Conservation (phyloP, 495 filamentous ascomycete species). For the Daldinia loculata region DNA sequence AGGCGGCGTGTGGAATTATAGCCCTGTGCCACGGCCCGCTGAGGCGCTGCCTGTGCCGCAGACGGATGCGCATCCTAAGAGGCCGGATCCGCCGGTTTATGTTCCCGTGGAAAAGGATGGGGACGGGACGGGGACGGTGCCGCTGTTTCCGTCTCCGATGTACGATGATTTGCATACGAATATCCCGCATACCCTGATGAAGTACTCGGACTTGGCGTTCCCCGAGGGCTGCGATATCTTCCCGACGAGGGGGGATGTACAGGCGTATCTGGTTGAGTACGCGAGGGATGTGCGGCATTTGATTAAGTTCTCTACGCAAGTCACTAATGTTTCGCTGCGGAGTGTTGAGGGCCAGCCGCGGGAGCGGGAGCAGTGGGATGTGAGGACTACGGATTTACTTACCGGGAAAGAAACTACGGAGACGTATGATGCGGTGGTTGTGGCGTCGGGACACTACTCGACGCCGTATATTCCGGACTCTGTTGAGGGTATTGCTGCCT, state of each 20-base stretch:
- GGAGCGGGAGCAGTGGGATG: slow-evolving; percentile 55
- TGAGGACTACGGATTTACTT: slow-evolving; percentile 53
- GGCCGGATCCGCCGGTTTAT: slow-evolving; percentile 52
- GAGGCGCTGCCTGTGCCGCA: slow-evolving; percentile 51
- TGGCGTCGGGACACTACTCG: slow-evolving; percentile 84
- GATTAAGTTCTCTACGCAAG: slow-evolving; percentile 55
- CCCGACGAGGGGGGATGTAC: slow-evolving; percentile 71
- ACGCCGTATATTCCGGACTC: slow-evolving; percentile 72
- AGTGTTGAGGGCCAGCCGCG: not conserved
- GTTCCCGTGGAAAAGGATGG: not conserved
- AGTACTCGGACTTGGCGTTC: slow-evolving; percentile 76
- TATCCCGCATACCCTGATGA: slow-evolving; percentile 84
- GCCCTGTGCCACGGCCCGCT: slow-evolving; percentile 44
- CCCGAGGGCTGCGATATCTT: slow-evolving; percentile 70
- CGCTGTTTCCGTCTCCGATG: slow-evolving; percentile 73
- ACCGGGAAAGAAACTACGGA: slow-evolving; percentile 50
- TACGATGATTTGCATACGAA: slow-evolving; percentile 87
- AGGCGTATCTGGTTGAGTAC: slow-evolving; percentile 78
- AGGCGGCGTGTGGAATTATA: slow-evolving; percentile 88
- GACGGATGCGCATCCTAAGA: slow-evolving; percentile 48
- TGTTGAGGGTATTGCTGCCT: slow-evolving; percentile 51
- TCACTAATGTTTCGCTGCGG: slow-evolving; percentile 48
- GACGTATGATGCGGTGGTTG: slow-evolving; percentile 80
- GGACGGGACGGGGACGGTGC: slow-evolving; percentile 21
- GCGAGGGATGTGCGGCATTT: slow-evolving; percentile 66